Conservation (phyloP, 2,329 filamentous ascomycete genomes). For the Aureobasidium sp. region DNA sequence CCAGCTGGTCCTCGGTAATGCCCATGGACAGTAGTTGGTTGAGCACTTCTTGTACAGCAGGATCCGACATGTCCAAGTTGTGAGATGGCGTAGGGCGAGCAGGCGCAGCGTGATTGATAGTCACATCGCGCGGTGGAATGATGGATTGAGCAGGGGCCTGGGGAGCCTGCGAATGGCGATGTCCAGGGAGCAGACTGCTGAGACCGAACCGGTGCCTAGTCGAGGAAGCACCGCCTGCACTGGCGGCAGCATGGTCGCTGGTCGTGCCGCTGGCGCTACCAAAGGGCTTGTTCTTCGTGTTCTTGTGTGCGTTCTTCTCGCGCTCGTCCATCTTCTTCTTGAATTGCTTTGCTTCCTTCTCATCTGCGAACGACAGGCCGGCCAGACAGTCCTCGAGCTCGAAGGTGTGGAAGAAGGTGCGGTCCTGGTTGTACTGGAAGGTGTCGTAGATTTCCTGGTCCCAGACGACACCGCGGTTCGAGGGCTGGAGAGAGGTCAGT, state of each 20-base stretch:
- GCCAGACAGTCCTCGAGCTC: constrained; percentile 90
- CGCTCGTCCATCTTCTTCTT: constrained; percentile 95
- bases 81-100: constrained; percentile 28
- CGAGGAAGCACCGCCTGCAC: constrained; percentile 23
- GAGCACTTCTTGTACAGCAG: constrained; percentile 54
- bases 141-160: constrained; percentile 41
- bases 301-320: constrained; percentile 91
- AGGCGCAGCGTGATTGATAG: constrained; percentile 28
- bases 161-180: constrained; percentile 41
- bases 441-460: constrained; percentile 96
- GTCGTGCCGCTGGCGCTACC: constrained; percentile 35
- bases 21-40: constrained; percentile 58
- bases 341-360: constrained; percentile 96
- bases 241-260: constrained; percentile 25
- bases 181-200: constrained; percentile 41
- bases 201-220: constrained; percentile 46
- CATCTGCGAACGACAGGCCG: constrained; percentile 85
- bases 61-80: constrained; percentile 55
- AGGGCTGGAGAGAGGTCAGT: constrained; percentile 46
- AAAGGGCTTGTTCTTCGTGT: constrained; percentile 73
- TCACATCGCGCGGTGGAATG: constrained; percentile 40
- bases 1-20: constrained; percentile 62
- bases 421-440: constrained; percentile 92
- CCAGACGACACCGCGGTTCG: constrained; percentile 82
- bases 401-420: constrained; percentile 96